These are phyloP conservation scores for Microbotryomycetes sp. DNA, from an alignment of 1,284 basidiomycete genomes.

Conservation along the genomic window DNA sequence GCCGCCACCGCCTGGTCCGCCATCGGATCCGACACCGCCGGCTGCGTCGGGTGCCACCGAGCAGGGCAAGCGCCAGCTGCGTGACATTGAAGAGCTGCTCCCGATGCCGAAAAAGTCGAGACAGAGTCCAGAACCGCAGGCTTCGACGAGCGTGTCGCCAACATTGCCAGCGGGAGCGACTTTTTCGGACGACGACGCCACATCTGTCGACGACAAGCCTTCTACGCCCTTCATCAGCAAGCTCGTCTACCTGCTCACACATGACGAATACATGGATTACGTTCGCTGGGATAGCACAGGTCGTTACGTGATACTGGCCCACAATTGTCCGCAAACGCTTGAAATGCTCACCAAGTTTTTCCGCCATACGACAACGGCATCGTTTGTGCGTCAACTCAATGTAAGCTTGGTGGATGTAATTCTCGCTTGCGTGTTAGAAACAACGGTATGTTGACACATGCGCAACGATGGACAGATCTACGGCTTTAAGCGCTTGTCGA, in stretches of 20 bases:
- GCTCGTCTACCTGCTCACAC: slow-evolving; percentile 18
- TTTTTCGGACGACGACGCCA: neutral
- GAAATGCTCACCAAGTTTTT: slow-evolving; percentile 23
- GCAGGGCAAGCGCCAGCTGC: neutral
- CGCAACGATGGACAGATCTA: slow-evolving; percentile 8
- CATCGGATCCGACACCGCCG: neutral
- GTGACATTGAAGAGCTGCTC: slow-evolving; percentile 23
- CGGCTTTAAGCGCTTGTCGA: slow-evolving; percentile 28
- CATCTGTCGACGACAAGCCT: neutral
- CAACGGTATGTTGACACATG: neutral
- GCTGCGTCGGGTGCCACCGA: no score
- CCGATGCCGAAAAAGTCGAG: neutral
- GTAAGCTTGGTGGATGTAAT: neutral
- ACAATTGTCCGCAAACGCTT: slow-evolving; percentile 18
- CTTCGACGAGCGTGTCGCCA: neutral
- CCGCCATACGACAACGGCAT: slow-evolving; percentile 18
- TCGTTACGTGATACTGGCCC: slow-evolving; percentile 19
- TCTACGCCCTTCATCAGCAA: slow-evolving; percentile 22
- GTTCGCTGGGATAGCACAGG: slow-evolving; percentile 18
- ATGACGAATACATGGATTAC: slow-evolving; percentile 17
- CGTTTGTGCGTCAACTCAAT: slow-evolving; percentile 28
- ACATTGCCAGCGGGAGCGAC: neutral
- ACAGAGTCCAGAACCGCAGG: neutral
- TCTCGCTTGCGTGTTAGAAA: neutral
- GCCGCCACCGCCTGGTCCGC: neutral